Conservation (phyloP, 352 stramenopile species). For the Pythium sukuiense region DNA sequence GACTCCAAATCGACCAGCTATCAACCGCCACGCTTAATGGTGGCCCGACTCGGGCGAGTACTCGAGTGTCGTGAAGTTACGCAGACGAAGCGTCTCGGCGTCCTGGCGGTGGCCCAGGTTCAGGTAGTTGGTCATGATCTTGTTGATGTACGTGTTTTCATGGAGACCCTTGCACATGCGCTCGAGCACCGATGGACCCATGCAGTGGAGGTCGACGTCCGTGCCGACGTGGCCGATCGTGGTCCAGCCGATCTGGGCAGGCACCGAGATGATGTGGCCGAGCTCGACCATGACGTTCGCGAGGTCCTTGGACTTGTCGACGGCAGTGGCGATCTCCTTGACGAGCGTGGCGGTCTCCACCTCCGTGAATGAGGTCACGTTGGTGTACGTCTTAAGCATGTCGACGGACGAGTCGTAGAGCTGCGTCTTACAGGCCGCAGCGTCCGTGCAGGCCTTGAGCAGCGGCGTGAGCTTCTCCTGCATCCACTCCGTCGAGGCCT, state of each 20-base stretch:
- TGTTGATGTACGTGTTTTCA: conserved; percentile 74
- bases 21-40: conserved; percentile 13
- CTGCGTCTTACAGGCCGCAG: conserved; percentile 46
- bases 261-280: conserved; percentile 49
- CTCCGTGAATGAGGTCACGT: conserved; percentile 40
- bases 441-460: conserved; percentile 40
- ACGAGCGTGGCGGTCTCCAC: conserved; percentile 26
- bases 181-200: conserved; percentile 52
- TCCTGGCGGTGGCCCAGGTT: conserved; percentile 56
- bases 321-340: conserved; percentile 40
- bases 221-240: conserved; percentile 67
- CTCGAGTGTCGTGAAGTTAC: conserved; percentile 30
- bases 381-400: conserved; percentile 53
- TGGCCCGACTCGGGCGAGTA: conserved; percentile 17
- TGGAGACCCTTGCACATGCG: conserved; percentile 66
- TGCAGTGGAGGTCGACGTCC: conserved; percentile 77
- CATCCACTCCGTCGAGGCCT: conserved; percentile 66
- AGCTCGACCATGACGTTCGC: conserved; percentile 52
- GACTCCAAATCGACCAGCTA: neutral
- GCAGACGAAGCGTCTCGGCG: conserved; percentile 50
- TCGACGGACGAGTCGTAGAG: conserved; percentile 41
- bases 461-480: conserved; percentile 35
- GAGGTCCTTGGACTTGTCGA: conserved; percentile 44
- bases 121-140: conserved; percentile 73
- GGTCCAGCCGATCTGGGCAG: conserved; percentile 54